Percentiles rank a stretch among this genome's conserved stretches.
Conservation (phyloP, 148 eudicot species). For the Beta vulgaris region DNA sequence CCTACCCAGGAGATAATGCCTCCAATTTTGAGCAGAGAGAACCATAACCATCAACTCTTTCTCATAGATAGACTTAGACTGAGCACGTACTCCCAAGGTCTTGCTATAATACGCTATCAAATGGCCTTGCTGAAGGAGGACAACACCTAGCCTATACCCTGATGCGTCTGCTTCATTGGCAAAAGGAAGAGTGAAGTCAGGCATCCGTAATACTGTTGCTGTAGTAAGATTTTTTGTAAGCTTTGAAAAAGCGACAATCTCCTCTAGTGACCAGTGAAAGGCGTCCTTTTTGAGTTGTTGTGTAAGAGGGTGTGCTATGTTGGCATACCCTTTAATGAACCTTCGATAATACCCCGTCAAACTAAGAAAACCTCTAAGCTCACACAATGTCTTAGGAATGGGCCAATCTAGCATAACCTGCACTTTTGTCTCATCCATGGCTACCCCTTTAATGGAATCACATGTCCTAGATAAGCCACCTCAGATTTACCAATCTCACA, state of each 20-base stretch:
- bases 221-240: background rate
- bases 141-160: background rate
- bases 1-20: conserved; percentile 5
- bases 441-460: background rate
- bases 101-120: too few species aligned
- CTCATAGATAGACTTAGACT: too few species aligned
- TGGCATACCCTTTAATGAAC: background rate
- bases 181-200: background rate
- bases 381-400: background rate
- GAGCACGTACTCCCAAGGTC: too few species aligned
- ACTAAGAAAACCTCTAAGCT: background rate
- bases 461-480: background rate
- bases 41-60: too few species aligned
- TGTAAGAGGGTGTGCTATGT: background rate
- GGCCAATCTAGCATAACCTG: background rate
- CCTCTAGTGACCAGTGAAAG: background rate
- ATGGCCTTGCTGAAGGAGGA: background rate
- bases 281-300: background rate
- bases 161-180: background rate
- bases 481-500: too few species aligned
- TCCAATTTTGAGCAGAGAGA: background rate
- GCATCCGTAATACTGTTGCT: background rate
- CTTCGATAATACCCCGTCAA: background rate
- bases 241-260: background rate
- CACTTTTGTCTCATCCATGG: background rate